These are phyloP conservation scores for Penicilliopsis zonata DNA, from an alignment of 495 filamentous ascomycete genomes.

Conservation along the genomic window DNA sequence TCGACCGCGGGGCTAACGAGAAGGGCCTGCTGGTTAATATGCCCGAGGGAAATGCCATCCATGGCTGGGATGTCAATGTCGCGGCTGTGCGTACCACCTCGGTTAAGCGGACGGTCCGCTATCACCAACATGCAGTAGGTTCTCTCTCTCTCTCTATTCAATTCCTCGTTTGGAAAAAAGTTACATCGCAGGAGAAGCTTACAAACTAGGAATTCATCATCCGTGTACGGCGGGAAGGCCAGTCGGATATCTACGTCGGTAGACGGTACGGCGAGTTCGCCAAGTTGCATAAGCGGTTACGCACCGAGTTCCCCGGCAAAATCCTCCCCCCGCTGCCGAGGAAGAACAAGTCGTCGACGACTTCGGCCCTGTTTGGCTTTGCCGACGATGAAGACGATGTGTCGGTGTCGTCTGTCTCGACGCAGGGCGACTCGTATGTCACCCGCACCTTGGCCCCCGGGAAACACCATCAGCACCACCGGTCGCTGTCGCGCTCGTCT, in stretches of 20 bases:
- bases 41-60: slow-evolving; percentile 80
- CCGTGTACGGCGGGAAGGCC: slow-evolving; percentile 60
- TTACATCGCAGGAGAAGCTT: too few species aligned
- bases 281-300: slow-evolving; percentile 63
- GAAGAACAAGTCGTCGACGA: slow-evolving; percentile 73
- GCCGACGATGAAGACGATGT: slow-evolving; percentile 58
- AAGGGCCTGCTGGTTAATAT: slow-evolving; percentile 73
- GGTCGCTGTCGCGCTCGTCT: slow-evolving; percentile 25
- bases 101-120: slow-evolving; percentile 74
- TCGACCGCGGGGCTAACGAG: slow-evolving; percentile 85
- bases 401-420: slow-evolving; percentile 70
- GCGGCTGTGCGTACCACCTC: slow-evolving; percentile 73
- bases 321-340: slow-evolving; percentile 74
- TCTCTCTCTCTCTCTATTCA: too few species aligned
- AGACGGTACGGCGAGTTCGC: slow-evolving; percentile 83
- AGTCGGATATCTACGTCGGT: slow-evolving; percentile 64
- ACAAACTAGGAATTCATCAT: slow-evolving; percentile 70
- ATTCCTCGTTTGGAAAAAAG: too few species aligned
- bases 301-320: slow-evolving; percentile 83
- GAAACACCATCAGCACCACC: slow-evolving; percentile 10
- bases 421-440: slow-evolving; percentile 20
- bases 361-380: slow-evolving; percentile 40
- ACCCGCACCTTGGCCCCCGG: slow-evolving; percentile 15
- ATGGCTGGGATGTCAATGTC: slow-evolving; percentile 96
- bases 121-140: slow-evolving; percentile 84